Percentiles rank a stretch among this genome's conserved stretches.
Conservation (phyloP, 208 protist species). For the Porcisia hertigi region DNA sequence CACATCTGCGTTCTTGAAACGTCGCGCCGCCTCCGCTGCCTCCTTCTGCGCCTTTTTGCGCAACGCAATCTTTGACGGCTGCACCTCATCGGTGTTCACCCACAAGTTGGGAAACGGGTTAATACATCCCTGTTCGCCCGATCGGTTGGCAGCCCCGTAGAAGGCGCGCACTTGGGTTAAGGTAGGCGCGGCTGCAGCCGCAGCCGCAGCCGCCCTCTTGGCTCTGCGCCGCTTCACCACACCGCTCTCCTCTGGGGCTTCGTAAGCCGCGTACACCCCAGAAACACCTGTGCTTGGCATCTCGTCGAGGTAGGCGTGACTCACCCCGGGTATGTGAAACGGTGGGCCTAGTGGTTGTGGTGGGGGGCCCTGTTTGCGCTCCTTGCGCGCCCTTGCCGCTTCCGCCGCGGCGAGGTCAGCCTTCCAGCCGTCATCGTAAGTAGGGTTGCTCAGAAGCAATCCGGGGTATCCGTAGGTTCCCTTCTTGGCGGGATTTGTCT, state of each 20-base stretch:
- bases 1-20: conserved; percentile 38
- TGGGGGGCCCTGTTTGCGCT: conserved; percentile 17
- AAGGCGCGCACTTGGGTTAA: conserved; percentile 47
- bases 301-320: conserved; percentile 75
- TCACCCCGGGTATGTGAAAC: conserved; percentile 57
- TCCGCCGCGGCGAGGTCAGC: conserved; percentile 31
- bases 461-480: conserved; percentile 83
- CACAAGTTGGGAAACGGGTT: conserved; percentile 79
- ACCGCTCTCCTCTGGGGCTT: conserved; percentile 17
- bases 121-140: conserved; percentile 58
- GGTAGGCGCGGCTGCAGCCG: no score
- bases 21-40: conserved; percentile 31
- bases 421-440: conserved; percentile 77
- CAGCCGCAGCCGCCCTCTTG: conserved; percentile 30
- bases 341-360: conserved; percentile 33
- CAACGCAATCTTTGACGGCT: conserved; percentile 28
- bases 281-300: conserved; percentile 71
- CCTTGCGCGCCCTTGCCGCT: conserved; percentile 10
- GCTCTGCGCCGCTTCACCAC: conserved; percentile 30
- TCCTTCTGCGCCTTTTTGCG: conserved; percentile 32
- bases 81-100: conserved; percentile 47
- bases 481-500: conserved; percentile 77
- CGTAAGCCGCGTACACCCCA: conserved; percentile 62
- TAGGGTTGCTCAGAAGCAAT: conserved; percentile 53
- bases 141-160: conserved; percentile 29